Conservation (phyloP, 2,329 filamentous ascomycete genomes). For the Phialophora verrucosa region DNA sequence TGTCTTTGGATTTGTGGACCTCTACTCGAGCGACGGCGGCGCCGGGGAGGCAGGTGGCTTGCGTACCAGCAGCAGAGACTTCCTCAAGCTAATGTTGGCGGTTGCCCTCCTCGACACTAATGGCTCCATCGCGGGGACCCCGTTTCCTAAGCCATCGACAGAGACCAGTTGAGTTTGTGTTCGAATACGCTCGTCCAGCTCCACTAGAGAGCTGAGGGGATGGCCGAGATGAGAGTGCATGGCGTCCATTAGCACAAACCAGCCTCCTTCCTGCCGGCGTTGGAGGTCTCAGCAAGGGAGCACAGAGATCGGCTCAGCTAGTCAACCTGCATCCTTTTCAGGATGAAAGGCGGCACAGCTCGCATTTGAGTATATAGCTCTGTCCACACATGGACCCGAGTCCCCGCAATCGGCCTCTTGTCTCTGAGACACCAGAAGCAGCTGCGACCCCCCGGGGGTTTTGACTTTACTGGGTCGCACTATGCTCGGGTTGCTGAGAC, state of each 20-base stretch:
- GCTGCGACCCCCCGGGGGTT: background rate
- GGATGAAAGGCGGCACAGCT: background rate
- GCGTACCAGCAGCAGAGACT: conserved; percentile 2
- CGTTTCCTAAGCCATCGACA: background rate
- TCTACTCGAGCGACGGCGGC: background rate
- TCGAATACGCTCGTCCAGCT: background rate
- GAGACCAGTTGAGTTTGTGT: background rate
- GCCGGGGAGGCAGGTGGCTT: conserved; percentile 9
- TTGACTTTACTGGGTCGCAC: conserved; percentile 14
- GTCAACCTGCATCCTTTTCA: background rate
- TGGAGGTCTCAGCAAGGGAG: background rate
- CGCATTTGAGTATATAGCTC: conserved; percentile 15
- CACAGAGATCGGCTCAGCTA: background rate
- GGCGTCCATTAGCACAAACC: background rate
- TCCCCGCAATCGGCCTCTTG: conserved; percentile 11
- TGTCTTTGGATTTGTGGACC: background rate
- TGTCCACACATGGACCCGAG: conserved; percentile 1
- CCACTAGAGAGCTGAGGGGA: background rate
- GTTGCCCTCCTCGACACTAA: background rate
- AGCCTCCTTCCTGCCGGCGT: background rate
- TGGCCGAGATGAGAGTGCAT: background rate
- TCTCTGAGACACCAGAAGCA: background rate
- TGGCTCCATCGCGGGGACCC: background rate
- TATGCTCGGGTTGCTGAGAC: conserved; percentile 18
- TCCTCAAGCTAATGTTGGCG: background rate